phyloP scores from a whole-genome alignment of 768 basidiomycete species.

The Termitomyces sp. region DNA sequence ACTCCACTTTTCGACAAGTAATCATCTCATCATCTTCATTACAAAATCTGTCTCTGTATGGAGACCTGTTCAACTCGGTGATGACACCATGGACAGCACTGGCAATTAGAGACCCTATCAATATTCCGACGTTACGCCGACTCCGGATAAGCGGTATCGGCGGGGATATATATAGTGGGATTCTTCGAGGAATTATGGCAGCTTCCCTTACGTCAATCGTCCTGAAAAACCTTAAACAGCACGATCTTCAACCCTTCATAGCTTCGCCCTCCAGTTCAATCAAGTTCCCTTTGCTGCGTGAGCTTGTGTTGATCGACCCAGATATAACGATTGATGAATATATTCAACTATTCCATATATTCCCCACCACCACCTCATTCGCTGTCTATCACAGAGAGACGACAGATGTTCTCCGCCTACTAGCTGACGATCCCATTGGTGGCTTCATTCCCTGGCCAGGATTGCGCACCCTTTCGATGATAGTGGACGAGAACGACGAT shows the following conservation, averaged over 20 bases:
- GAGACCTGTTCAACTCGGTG: slow-evolving; percentile 31
- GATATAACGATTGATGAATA: slow-evolving; percentile 32
- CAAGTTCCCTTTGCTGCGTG: slow-evolving; percentile 31
- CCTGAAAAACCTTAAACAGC: slow-evolving; percentile 38
- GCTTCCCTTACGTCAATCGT: slow-evolving; percentile 36
- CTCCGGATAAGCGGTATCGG: slow-evolving; percentile 38
- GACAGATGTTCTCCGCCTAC: slow-evolving; percentile 24
- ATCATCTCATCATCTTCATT: slow-evolving; percentile 31
- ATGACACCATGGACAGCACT: slow-evolving; percentile 21
- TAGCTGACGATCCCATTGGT: slow-evolving; percentile 12
- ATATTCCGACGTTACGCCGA: slow-evolving; percentile 33
- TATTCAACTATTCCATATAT: slow-evolving; percentile 25
- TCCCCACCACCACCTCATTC: slow-evolving; percentile 32
- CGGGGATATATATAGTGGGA: slow-evolving; percentile 32
- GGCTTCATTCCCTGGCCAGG: slow-evolving; percentile 30
- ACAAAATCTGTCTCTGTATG: slow-evolving; percentile 40
- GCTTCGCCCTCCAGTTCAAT: slow-evolving; percentile 11
- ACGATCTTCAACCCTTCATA: slow-evolving; percentile 38
- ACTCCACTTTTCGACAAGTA: slow-evolving; percentile 29
- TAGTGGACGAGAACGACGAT: slow-evolving; percentile 24
- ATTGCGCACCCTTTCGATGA: slow-evolving; percentile 26
- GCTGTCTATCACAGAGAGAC: slow-evolving; percentile 18
- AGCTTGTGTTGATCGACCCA: slow-evolving; percentile 38
- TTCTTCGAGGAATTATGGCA: slow-evolving; percentile 36
- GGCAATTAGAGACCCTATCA: slow-evolving; percentile 18